Evolutionary conservation across 2,329 filamentous ascomycete species (phyloP), one percentile per base, ranked within the genome.

Genomic region (Botryosphaeria agaves): DNA sequence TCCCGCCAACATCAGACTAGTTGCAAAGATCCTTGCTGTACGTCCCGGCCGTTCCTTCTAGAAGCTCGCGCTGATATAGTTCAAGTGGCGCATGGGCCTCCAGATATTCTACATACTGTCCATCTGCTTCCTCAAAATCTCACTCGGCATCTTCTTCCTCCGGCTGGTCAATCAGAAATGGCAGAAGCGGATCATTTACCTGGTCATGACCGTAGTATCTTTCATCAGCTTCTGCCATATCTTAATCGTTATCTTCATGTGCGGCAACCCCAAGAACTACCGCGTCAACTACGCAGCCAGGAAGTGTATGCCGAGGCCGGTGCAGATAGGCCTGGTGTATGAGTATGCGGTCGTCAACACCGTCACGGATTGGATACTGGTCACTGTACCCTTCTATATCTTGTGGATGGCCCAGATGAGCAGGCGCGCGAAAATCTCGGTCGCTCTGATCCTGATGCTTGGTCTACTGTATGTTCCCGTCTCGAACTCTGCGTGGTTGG

Each of bases 61-160:
- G n/a, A n/a, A n/a, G n/a, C n/a, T n/a, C n/a, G n/a, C n/a, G n/a
- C n/a, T n/a, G n/a, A n/a, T n/a, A n/a, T n/a, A n/a, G n/a, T n/a
- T n/a, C n/a, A n/a, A n/a, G n/a, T n/a, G n/a, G n/a, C n/a, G n/a
- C n/a, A n/a, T n/a, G n/a, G n/a, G n/a, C n/a, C n/a, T n/a, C n/a
- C n/a, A n/a, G 20, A 12, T 12, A 3, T 44, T 53, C 2, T 59
- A 60, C 34, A 36, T 57, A 21, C 32, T 51, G n/a, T 47, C 53
- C 1, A 51, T 56, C 36, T 49, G 56, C 34, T 37, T 51, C 11
- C 38, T 60, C 34, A 62, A 62, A 37, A 49, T 60, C 14, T 59
- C 58, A 2, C 39, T 62, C 4, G 55, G 49, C 5, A 39, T 61
- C 20, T 60, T 61, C 42, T 58, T 60, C 40, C 44, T 55, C 7